Conservation (phyloP, 257 asterid genomes). For the Solanum chilense region DNA sequence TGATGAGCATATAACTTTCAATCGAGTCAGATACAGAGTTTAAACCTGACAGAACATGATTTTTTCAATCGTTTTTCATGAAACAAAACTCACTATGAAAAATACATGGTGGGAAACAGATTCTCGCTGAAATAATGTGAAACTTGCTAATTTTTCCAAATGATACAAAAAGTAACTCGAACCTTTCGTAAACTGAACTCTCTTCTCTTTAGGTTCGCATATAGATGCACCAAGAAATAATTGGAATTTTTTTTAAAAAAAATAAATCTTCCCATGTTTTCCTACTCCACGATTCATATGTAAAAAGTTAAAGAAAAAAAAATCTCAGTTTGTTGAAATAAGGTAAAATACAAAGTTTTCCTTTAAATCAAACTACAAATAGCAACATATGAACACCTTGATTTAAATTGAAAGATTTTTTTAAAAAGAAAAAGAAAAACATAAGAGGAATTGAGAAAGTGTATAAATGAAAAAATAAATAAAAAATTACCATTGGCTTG, state of each 20-base stretch:
- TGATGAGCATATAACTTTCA: not conserved
- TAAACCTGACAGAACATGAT: not conserved
- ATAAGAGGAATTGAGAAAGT: not conserved
- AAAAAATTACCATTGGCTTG: constrained; percentile 16
- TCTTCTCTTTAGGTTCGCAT: not conserved
- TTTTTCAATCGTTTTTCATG: too few relatives aligned
- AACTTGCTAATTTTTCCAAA: too few relatives aligned
- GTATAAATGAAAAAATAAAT: not conserved
- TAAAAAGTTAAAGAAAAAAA: not conserved
- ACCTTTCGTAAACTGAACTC: not conserved
- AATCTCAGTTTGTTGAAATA: not conserved
- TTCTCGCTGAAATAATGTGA: not conserved
- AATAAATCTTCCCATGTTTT: not conserved
- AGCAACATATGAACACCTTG: not conserved
- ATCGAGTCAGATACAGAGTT: not conserved
- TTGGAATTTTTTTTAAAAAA: not conserved
- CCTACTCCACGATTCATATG: not conserved
- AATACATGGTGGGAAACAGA: too few relatives aligned
- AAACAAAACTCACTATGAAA: not conserved
- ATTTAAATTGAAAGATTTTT: not conserved
- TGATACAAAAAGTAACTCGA: too few relatives aligned
- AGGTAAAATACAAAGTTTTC: not conserved
- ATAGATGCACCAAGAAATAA: not conserved
- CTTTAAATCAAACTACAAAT: not conserved
- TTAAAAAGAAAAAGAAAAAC: not conserved